Conservation (phyloP, 495 filamentous ascomycete genomes). For the Polyplosphaeria fusca region DNA sequence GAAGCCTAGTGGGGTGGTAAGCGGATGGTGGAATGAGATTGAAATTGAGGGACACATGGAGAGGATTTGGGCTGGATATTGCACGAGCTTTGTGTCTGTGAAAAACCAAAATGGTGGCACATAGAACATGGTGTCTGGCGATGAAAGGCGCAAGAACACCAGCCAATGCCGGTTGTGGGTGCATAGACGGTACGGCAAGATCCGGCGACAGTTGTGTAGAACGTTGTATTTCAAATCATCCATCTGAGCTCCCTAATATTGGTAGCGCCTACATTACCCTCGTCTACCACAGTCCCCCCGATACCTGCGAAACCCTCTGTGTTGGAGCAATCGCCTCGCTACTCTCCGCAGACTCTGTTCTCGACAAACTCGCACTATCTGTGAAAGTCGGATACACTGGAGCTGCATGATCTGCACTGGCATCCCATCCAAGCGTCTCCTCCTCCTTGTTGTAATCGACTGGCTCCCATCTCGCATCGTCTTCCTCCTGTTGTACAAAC, state of each 20-base stretch:
- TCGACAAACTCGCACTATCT: constrained; percentile 36
- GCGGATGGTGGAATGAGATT: background rate
- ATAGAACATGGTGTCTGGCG: no score
- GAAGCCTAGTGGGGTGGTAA: background rate
- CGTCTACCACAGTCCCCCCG: constrained; percentile 29
- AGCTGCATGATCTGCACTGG: constrained; percentile 52
- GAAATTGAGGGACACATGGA: background rate
- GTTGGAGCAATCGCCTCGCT: constrained; percentile 58
- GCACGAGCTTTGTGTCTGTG: constrained; percentile 9
- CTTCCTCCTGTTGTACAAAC: constrained; percentile 71
- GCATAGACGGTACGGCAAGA: background rate
- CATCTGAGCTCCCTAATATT: background rate
- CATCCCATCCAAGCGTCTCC: constrained; percentile 75
- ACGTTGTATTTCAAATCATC: background rate
- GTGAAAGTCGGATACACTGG: constrained; percentile 40
- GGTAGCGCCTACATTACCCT: no score
- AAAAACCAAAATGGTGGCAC: no score
- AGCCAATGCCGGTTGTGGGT: no score
- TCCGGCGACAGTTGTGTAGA: background rate
- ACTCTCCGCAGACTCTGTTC: constrained; percentile 36
- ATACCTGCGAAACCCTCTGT: constrained; percentile 61
- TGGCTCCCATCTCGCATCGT: constrained; percentile 78
- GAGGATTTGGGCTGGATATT: constrained; percentile 5
- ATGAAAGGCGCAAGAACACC: no score
- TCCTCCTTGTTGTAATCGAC: constrained; percentile 65